Conservation (phyloP, 1,284 basidiomycete genomes). For the Afroboletus lepidellus region DNA sequence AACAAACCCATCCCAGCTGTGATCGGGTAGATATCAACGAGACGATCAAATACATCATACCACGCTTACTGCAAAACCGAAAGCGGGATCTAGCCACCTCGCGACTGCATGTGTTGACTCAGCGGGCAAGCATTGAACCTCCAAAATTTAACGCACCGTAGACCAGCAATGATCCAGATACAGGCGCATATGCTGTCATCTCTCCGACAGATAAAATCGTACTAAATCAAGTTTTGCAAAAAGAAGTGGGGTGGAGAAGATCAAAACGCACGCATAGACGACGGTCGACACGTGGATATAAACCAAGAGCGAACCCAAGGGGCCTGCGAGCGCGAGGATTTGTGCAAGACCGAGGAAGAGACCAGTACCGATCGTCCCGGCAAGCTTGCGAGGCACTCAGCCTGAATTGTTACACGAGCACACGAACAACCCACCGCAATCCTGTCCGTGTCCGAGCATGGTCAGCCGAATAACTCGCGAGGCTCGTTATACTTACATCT, state of each 20-base stretch:
- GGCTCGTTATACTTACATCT: conserved; percentile 24
- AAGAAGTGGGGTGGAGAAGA: not conserved
- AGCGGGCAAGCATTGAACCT: not conserved
- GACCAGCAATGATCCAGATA: conserved; percentile 72
- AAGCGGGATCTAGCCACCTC: conserved; percentile 73
- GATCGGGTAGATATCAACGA: not conserved
- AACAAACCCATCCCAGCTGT: conserved; percentile 49
- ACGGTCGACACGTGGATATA: conserved; percentile 61
- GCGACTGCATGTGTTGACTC: conserved; percentile 41
- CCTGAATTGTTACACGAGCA: not conserved
- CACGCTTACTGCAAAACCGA: conserved; percentile 57
- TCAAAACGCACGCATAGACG: conserved; percentile 52
- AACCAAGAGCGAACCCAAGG: conserved; percentile 59
- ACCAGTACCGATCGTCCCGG: conserved; percentile 75
- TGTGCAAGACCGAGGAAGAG: conserved; percentile 80
- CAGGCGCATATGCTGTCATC: conserved; percentile 69
- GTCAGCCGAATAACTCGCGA: conserved; percentile 1
- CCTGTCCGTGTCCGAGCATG: conserved; percentile 35
- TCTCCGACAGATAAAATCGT: conserved; percentile 66
- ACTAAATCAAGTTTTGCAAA: conserved; percentile 28
- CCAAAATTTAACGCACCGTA: conserved; percentile 41
- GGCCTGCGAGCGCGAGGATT: conserved; percentile 54
- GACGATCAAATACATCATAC: conserved; percentile 16
- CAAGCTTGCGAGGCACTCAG: conserved; percentile 45
- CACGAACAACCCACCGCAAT: conserved; percentile 48